Evolutionary conservation across 2,329 filamentous ascomycete species (phyloP).

Genomic region (Hawksworthiomyces lignivorus): DNA sequence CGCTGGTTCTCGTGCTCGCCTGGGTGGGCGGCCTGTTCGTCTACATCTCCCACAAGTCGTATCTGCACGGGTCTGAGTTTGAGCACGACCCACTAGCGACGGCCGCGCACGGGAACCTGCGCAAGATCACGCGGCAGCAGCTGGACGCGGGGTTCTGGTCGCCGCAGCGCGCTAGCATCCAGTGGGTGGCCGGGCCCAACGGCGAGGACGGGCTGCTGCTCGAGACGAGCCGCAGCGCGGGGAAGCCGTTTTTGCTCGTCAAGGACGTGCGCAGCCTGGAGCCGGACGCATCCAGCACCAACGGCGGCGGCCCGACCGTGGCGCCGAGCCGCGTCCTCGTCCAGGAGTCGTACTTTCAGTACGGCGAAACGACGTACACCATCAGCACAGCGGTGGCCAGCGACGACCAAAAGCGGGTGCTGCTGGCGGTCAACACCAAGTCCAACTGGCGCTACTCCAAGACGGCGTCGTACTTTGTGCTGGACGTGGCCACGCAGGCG

Average conservation of each 20-base stretch:
- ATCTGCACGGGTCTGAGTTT: conserved; percentile 54
- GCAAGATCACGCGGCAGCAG: conserved; percentile 66
- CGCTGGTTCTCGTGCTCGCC: conserved; percentile 51
- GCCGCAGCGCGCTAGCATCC: conserved; percentile 56
- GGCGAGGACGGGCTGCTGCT: conserved; percentile 81
- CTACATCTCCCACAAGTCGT: conserved; percentile 58
- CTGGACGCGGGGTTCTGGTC: conserved; percentile 60
- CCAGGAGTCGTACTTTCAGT: conserved; percentile 56
- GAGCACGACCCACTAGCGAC: conserved; percentile 64
- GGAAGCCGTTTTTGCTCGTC: conserved; percentile 74
- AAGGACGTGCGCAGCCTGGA: conserved; percentile 63
- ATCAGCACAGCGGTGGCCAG: conserved; percentile 66
- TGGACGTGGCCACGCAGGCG: conserved; percentile 75
- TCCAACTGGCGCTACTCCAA: conserved; percentile 88
- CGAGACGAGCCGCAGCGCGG: conserved; percentile 50
- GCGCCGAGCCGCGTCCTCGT: conserved; percentile 61
- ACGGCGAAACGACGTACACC: conserved; percentile 45
- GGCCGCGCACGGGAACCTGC: conserved; percentile 53
- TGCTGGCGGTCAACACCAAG: conserved; percentile 65
- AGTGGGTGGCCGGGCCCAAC: conserved; percentile 67
- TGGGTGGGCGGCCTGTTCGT: conserved; percentile 63
- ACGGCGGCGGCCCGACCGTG: conserved; percentile 27
- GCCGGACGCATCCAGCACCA: conserved; percentile 24
- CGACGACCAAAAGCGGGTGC: conserved; percentile 74
- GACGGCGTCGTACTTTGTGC: conserved; percentile 81